A percentile compares a stretch with the other conserved stretches of the same genome.
phyloP scores from a whole-genome alignment of 1,284 basidiomycete species.

The Ceratobasidium sp. region DNA sequence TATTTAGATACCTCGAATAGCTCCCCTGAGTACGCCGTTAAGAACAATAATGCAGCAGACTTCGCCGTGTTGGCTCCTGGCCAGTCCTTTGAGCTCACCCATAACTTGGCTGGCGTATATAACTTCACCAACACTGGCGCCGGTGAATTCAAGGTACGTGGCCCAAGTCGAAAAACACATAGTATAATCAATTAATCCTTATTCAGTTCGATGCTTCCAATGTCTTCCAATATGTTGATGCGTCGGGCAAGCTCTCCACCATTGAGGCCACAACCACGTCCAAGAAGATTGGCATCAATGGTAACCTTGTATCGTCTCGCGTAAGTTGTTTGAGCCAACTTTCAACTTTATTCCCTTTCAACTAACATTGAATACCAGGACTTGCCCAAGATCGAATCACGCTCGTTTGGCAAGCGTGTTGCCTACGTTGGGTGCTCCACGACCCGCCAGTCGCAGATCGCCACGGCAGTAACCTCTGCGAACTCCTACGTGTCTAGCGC shows the following conservation, averaged over 20 bases:
- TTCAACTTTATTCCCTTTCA: not conserved
- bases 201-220: slow-evolving; percentile 38
- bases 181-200: not conserved
- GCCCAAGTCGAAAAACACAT: not conserved
- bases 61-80: slow-evolving; percentile 39
- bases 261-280: slow-evolving; percentile 40
- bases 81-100: slow-evolving; percentile 40
- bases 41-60: slow-evolving; percentile 42
- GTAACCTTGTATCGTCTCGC: slow-evolving; percentile 35
- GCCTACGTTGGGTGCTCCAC: slow-evolving; percentile 31
- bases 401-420: slow-evolving; percentile 41
- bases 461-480: slow-evolving; percentile 37
- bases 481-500: slow-evolving; percentile 34
- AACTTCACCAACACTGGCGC: slow-evolving; percentile 45
- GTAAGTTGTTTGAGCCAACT: slow-evolving; percentile 15
- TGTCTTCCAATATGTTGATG: slow-evolving; percentile 41
- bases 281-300: slow-evolving; percentile 25
- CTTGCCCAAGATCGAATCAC: slow-evolving; percentile 35
- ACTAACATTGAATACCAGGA: not conserved
- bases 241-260: slow-evolving; percentile 31
- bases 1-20: not conserved
- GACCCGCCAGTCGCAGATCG: slow-evolving; percentile 29
- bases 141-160: slow-evolving; percentile 42
- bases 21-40: slow-evolving; percentile 39
- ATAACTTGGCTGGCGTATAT: slow-evolving; percentile 43